Evolutionary conservation across 2,329 filamentous ascomycete species (phyloP), one percentile per base, ranked within the genome.

Genomic region (Ustilaginoidea virens): DNA sequence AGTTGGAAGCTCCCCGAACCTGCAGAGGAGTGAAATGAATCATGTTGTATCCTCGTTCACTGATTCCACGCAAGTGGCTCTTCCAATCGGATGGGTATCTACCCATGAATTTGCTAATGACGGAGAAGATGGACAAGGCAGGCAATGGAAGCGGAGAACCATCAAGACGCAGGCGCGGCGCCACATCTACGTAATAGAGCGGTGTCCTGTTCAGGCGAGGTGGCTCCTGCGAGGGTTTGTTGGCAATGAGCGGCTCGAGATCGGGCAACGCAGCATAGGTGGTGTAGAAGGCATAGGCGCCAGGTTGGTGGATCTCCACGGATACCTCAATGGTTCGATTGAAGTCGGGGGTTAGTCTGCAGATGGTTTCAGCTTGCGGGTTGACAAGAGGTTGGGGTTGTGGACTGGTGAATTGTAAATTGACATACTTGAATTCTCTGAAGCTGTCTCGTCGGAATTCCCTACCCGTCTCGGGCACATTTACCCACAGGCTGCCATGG

Each of bases 71-170:
- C 33, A 98, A 60, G 50, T 96, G 87, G 29, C 73, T 78, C 48
- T 94, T 74, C 86, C 87, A 98, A 45, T 93, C 81, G 11, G 64
- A 64, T 0, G 87, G 83, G 47, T 90, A 93, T 46, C 77, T 75
- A 37, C 90, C 90, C 82, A 98, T 92, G 58, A 94, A 94, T 56
- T 98, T 98, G 48, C 87, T 94, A 37, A 98, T 81, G 32, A 87
- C 68, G 8, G 90, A 96, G 56, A 94, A 92, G 39, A 94, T 69
- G 10, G 83, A 92, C 28, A 98, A 63, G 1, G 87, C 82, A 40
- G 90, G 75, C 42, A 96, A 63, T 1, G 90, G 86, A 42, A 98
- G 56, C 7, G 73, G 69, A 26, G 72, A 62, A 31, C 76, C 74
- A 31, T 82, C 76, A 33, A 96, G 67, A 8, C 66, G 71, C 40